Evolutionary conservation across 306 rosid species (phyloP).

Genomic region (Trifolium repens): DNA sequence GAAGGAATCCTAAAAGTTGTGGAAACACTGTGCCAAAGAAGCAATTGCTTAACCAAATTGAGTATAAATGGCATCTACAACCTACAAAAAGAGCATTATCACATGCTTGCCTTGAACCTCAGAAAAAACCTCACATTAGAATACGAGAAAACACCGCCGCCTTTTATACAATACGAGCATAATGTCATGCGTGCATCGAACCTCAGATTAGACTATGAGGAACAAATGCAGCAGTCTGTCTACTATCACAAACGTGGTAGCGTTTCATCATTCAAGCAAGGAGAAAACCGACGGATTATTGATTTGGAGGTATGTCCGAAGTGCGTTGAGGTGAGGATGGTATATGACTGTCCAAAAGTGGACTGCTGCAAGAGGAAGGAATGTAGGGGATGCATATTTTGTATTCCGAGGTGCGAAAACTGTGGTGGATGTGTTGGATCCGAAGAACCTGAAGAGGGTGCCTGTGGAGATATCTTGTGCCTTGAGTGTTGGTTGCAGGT

Average conservation of each 20-base stretch:
- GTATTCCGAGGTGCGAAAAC: constrained; percentile 79
- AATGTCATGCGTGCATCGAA: constrained; percentile 28
- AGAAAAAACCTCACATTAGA: constrained; percentile 36
- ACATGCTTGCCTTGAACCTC: constrained; percentile 49
- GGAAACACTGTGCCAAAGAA: constrained; percentile 56
- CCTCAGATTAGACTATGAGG: constrained; percentile 44
- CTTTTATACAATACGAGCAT: no score
- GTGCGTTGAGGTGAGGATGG: constrained; percentile 62
- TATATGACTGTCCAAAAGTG: constrained; percentile 67
- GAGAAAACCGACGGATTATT: constrained; percentile 38
- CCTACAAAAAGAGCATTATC: constrained; percentile 62
- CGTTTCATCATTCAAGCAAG: constrained; percentile 15
- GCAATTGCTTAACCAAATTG: constrained; percentile 55
- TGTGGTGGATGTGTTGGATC: constrained; percentile 66
- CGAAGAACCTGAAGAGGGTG: constrained; percentile 59
- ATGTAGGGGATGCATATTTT: constrained; percentile 69
- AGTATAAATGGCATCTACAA: constrained; percentile 72
- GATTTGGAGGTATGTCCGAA: constrained; percentile 73
- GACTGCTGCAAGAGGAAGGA: constrained; percentile 61
- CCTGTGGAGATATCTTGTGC: constrained; percentile 67
- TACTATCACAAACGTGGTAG: constrained; percentile 44
- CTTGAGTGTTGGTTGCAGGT: constrained; percentile 72
- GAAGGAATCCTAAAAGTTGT: constrained; percentile 70
- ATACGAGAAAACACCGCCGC: constrained; percentile 4
- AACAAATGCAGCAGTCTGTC: constrained; percentile 43